Evolutionary conservation across 495 filamentous ascomycete species (phyloP).

Genomic region (Aspergillus kassunensis): DNA sequence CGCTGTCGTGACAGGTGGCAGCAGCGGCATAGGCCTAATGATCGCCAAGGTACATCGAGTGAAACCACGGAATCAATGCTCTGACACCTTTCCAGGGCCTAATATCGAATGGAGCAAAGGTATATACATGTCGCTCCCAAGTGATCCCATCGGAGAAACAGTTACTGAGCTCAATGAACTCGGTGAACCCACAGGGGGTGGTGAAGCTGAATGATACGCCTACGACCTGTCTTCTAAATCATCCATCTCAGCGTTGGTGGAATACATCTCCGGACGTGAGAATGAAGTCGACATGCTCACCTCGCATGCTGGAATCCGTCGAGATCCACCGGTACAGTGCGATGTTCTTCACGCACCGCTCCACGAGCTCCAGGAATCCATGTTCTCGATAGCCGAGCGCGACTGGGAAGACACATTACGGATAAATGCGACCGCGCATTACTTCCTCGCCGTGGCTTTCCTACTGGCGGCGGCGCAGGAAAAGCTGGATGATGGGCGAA

Average conservation of each 20-base stretch:
- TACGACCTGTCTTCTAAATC: too few relatives aligned
- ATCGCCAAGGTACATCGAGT: constrained; percentile 28
- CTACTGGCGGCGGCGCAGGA: constrained; percentile 30
- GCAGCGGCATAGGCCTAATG: constrained; percentile 44
- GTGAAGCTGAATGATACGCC: too few relatives aligned
- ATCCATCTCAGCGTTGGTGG: constrained; percentile 26
- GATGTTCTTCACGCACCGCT: constrained; percentile 35
- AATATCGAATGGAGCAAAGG: too few relatives aligned
- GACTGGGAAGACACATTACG: constrained; percentile 40
- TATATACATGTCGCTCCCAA: too few relatives aligned
- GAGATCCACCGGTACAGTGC: constrained; percentile 36
- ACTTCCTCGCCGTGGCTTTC: constrained; percentile 40
- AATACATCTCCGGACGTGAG: constrained; percentile 22
- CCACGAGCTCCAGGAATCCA: constrained; percentile 35
- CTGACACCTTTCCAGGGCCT: too few relatives aligned
- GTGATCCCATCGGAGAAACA: too few relatives aligned
- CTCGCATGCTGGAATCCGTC: constrained; percentile 44
- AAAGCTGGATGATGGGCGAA: constrained; percentile 3
- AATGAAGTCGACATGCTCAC: constrained; percentile 38
- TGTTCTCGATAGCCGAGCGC: constrained; percentile 24
- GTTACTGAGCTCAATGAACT: too few relatives aligned
- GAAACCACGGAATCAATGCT: too few relatives aligned
- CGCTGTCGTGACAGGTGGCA: constrained; percentile 42
- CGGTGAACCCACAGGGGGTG: too few relatives aligned
- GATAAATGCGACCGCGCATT: constrained; percentile 43